These are phyloP conservation scores for Zea mays DNA, from an alignment of 176 grass and related monocot species.

Conservation along the genomic window DNA sequence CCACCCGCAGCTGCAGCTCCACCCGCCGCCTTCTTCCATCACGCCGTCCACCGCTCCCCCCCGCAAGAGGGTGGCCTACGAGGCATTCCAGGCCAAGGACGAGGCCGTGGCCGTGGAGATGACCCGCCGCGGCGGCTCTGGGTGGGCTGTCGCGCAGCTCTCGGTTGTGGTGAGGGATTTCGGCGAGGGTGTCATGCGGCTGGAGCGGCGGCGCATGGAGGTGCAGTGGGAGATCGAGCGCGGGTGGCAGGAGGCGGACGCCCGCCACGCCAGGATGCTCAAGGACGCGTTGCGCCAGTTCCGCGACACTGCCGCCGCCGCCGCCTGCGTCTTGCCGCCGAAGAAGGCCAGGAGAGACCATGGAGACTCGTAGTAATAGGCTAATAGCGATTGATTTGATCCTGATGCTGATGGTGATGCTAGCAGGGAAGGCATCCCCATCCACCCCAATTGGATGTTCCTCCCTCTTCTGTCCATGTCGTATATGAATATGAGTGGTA, in stretches of 20 bases:
- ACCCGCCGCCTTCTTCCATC: conserved; percentile 1
- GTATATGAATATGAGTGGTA: conserved; percentile 22
- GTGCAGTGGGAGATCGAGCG: conserved; percentile 73
- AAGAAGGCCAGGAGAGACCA: conserved; percentile 72
- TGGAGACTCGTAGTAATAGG: conserved; percentile 24
- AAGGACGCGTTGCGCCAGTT: conserved; percentile 64
- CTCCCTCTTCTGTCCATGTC: background rate
- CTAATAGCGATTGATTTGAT: background rate
- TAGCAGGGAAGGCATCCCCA: background rate
- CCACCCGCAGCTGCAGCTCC: conserved; percentile 25
- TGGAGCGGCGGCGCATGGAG: conserved; percentile 83
- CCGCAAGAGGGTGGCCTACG: conserved; percentile 54
- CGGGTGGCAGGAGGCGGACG: conserved; percentile 77
- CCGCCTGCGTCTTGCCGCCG: conserved; percentile 26
- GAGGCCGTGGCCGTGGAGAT: conserved; percentile 31
- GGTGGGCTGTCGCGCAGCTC: conserved; percentile 25
- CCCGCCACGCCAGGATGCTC: conserved; percentile 60
- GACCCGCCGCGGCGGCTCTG: background rate
- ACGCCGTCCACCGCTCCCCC: conserved; percentile 50
- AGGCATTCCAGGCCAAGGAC: conserved; percentile 43
- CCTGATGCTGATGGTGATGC: conserved; percentile 10
- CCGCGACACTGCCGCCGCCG: conserved; percentile 37
- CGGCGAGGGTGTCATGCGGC: conserved; percentile 54
- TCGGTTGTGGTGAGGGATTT: conserved; percentile 60
- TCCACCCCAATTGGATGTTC: background rate